Base-by-base conservation (phyloP, 2,329 filamentous ascomycete species). In the Aureobasidium namibiae region DNA sequence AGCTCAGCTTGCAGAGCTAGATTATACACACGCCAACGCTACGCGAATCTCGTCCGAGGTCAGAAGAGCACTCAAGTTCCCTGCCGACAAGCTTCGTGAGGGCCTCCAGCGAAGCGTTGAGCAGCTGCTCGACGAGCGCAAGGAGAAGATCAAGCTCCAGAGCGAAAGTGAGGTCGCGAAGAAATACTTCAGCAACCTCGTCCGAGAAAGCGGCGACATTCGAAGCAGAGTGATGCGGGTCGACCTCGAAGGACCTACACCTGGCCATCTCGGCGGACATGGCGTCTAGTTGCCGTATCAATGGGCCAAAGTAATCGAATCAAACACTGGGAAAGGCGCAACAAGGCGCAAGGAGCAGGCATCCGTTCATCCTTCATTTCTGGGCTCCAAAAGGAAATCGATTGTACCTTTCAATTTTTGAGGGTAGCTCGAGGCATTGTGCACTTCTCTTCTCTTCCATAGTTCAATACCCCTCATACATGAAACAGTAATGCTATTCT, bases 1-100 rank as follows among this genome's bases (percentile, higher is more conserved):
- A 2, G 78, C 83, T 33, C 89, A 91, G 67, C 85, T 99, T 38
- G 77, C 82, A 8, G 82, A 88, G 18, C 85, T 96, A 68, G 94
- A 99, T 75, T 99, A 97, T 70, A 89, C 94, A 1, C 94, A 99
- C 73, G 76, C 83, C 64, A 99, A 99, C 76, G 85, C 91, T 45
- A 79, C 82, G 18, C 89, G 94, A 57, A 95, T 99, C 68, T 87
- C 89, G 23, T 81, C 84, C 26, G 88, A 95, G 58, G 90, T 96
- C 42, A 89, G 92, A 65, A 90, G 91, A 70, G 90, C 96, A 9
- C 83, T 99, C 39, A 89, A 90, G 61, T 85, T 89, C 67, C 94
- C 94, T 0, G 89, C 92, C 1, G 88, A 92, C 68, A 91, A 90
- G 67, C 82, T 99, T 8, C 87, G 91, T 57, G 85, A 90, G 44